Evolutionary conservation across 495 filamentous ascomycete genomes (phyloP).

Genomic region (Penicillium lividum): DNA sequence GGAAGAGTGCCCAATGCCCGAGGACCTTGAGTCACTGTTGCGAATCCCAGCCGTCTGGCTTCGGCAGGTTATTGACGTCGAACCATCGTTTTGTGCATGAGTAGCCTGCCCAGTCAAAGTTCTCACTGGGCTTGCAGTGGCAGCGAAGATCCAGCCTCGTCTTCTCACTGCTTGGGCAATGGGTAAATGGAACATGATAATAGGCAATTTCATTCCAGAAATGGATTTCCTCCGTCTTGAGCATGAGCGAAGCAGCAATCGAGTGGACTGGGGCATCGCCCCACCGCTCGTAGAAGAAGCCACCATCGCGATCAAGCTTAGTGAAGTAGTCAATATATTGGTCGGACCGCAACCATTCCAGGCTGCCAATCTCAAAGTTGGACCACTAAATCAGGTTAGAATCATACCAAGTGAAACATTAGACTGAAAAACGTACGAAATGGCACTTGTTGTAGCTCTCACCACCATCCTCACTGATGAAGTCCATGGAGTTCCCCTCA

Average conservation of each 20-base stretch:
- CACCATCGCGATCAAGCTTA: conserved; percentile 75
- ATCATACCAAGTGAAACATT: neutral
- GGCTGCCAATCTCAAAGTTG: conserved; percentile 86
- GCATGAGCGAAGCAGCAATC: conserved; percentile 83
- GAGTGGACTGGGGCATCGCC: conserved; percentile 91
- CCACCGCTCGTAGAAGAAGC: conserved; percentile 94
- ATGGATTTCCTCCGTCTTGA: conserved; percentile 90
- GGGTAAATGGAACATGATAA: conserved; percentile 98
- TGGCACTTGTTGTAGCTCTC: conserved; percentile 95
- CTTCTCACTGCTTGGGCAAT: conserved; percentile 89
- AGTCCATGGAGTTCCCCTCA: conserved; percentile 82
- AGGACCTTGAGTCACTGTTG: conserved; percentile 49
- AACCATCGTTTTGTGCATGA: conserved; percentile 88
- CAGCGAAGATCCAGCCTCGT: conserved; percentile 79
- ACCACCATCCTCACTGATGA: conserved; percentile 87
- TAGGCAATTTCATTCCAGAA: conserved; percentile 99
- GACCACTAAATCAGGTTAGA: conserved; percentile 64
- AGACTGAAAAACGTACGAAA: conserved; percentile 64
- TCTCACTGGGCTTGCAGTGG: conserved; percentile 91
- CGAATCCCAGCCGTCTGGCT: conserved; percentile 79
- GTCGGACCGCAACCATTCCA: conserved; percentile 80
- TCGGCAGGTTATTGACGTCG: conserved; percentile 72
- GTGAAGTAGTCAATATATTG: conserved; percentile 81
- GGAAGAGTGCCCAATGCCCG: conserved; percentile 21
- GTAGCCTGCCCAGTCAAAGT: conserved; percentile 98